Percentiles rank a stretch among this genome's conserved stretches.
These are phyloP conservation scores for Hypoxylon sp. DNA, from an alignment of 2,329 filamentous ascomycete genomes.

Conservation along the genomic window DNA sequence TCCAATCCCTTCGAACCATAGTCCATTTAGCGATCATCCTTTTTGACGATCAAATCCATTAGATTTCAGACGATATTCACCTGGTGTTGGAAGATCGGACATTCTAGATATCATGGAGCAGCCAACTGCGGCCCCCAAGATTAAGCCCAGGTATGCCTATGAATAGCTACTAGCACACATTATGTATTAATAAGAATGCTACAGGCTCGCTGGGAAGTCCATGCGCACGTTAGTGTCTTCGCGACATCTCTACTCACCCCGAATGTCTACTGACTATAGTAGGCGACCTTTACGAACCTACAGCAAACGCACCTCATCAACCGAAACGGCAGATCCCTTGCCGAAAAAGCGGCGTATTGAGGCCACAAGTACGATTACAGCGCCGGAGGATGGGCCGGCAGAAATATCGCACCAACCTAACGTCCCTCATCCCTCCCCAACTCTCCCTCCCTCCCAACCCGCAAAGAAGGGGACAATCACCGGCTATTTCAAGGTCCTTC, in stretches of 20 bases:
- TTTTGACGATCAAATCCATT: background rate
- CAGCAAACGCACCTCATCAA: slow-evolving; percentile 53
- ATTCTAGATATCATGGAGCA: slow-evolving; percentile 24
- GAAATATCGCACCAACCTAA: background rate
- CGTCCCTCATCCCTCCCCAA: slow-evolving; percentile 20
- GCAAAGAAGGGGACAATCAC: slow-evolving; percentile 52
- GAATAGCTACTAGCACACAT: too few species aligned
- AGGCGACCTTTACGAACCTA: slow-evolving; percentile 58
- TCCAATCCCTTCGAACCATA: background rate
- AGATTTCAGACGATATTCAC: background rate
- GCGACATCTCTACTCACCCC: slow-evolving; percentile 9
- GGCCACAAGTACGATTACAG: background rate
- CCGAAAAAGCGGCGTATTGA: slow-evolving; percentile 49
- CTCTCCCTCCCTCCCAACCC: slow-evolving; percentile 27
- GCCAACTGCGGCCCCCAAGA: background rate
- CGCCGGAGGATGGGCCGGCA: background rate
- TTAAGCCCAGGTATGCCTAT: slow-evolving; percentile 22
- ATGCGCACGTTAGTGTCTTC: slow-evolving; percentile 45
- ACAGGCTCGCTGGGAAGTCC: slow-evolving; percentile 41
- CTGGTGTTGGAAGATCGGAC: slow-evolving; percentile 2
- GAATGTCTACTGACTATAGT: slow-evolving; percentile 32
- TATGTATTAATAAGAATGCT: background rate
- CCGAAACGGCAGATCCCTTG: slow-evolving; percentile 44
- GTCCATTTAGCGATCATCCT: background rate
- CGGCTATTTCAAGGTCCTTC: slow-evolving; percentile 52